phyloP scores from a whole-genome alignment of 1,139 yeast genomes.

The Suhomyces bribrorum region DNA sequence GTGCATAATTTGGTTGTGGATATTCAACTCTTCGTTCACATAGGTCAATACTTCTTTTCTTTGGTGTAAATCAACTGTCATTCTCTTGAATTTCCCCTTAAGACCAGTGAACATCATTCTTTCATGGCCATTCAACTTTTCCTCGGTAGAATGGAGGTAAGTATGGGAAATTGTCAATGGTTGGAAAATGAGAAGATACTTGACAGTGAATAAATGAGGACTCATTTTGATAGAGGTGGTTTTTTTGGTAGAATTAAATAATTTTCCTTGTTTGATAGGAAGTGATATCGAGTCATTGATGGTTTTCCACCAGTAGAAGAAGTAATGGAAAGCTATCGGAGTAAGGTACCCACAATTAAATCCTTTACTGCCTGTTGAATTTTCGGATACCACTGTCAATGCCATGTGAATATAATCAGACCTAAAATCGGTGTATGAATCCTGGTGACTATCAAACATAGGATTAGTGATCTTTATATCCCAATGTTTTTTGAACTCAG shows the following conservation, averaged over 20 bases:
- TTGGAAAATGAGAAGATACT: constrained; percentile 71
- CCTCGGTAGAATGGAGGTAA: constrained; percentile 57
- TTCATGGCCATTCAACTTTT: constrained; percentile 43
- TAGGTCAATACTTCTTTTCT: constrained; percentile 68
- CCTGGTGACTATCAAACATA: constrained; percentile 42
- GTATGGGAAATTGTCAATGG: constrained; percentile 77
- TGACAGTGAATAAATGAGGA: constrained; percentile 73
- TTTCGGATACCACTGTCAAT: constrained; percentile 40
- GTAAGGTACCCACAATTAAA: constrained; percentile 77
- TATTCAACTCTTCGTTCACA: constrained; percentile 56
- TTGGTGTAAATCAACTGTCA: constrained; percentile 82
- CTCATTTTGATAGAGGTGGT: constrained; percentile 63
- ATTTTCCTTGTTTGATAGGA: constrained; percentile 71
- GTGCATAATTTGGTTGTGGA: constrained; percentile 52
- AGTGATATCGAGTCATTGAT: constrained; percentile 70
- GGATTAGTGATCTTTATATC: constrained; percentile 47
- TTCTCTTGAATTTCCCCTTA: constrained; percentile 67
- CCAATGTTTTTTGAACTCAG: constrained; percentile 43
- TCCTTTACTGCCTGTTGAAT: constrained; percentile 34
- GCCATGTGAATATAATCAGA: constrained; percentile 47
- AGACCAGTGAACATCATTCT: constrained; percentile 71
- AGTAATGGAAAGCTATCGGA: constrained; percentile 67
- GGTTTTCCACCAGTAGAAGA: constrained; percentile 81
- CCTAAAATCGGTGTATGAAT: constrained; percentile 43
- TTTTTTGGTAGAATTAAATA: constrained; percentile 47